phyloP scores from a whole-genome alignment of 345 rosid species.

The Diplotaxis tenuifolia region DNA sequence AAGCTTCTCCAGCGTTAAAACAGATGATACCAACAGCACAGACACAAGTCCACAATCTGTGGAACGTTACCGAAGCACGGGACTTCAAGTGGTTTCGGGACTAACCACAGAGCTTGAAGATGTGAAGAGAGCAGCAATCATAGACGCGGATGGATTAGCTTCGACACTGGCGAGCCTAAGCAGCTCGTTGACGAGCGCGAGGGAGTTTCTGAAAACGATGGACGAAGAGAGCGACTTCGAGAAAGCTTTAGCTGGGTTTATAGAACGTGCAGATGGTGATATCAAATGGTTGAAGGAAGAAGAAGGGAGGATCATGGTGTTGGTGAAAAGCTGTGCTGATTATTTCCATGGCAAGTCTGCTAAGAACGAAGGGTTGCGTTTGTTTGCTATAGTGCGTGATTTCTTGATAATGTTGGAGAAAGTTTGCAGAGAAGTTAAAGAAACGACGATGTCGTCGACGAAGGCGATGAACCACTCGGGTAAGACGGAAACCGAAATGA shows the following conservation, averaged over 20 bases:
- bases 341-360: constrained; percentile 79
- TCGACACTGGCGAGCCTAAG: constrained; percentile 49
- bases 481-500: constrained; percentile 35
- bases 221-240: constrained; percentile 58
- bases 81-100: constrained; percentile 76
- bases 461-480: constrained; percentile 29
- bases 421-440: constrained; percentile 63
- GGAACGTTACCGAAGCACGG: constrained; percentile 50
- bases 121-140: constrained; percentile 70
- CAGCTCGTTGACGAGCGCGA: constrained; percentile 43
- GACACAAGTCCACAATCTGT: constrained; percentile 44
- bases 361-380: constrained; percentile 73
- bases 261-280: constrained; percentile 54
- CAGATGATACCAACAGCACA: constrained; percentile 40
- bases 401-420: constrained; percentile 79
- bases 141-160: constrained; percentile 59
- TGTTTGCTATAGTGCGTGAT: constrained; percentile 69
- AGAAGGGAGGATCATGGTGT: constrained; percentile 65
- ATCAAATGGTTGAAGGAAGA: constrained; percentile 49
- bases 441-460: constrained; percentile 8
- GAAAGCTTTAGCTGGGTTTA: constrained; percentile 44
- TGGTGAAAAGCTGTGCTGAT: constrained; percentile 71
- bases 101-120: constrained; percentile 66
- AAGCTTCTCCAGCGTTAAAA: constrained; percentile 53
- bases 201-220: constrained; percentile 47